A percentile compares a stretch with the other conserved stretches of the same genome.
These are phyloP conservation scores for Suillus lakei DNA, from an alignment of 768 basidiomycete genomes.

Conservation along the genomic window DNA sequence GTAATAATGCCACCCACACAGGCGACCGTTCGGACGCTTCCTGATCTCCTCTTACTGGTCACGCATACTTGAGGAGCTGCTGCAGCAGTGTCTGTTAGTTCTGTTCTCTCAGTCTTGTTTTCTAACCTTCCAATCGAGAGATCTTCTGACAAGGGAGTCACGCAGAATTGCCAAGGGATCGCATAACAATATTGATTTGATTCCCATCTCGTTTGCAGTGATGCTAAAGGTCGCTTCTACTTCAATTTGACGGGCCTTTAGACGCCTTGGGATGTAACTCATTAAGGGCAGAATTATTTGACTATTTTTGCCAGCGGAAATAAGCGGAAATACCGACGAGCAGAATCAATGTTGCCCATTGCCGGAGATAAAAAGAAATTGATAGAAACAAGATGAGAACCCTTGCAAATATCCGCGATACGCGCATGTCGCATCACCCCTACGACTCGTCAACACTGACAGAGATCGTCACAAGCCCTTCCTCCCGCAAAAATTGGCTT, in stretches of 20 bases:
- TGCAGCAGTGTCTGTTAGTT: too few relatives aligned
- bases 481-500: not conserved
- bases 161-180: not conserved
- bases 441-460: not conserved
- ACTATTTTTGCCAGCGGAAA: not conserved
- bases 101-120: not conserved
- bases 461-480: not conserved
- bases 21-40: not conserved
- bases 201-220: not conserved
- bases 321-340: not conserved
- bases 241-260: not conserved
- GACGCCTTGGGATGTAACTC: not conserved
- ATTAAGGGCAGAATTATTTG: not conserved
- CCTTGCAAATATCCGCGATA: not conserved
- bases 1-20: too few relatives aligned
- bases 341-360: not conserved
- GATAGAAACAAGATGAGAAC: not conserved
- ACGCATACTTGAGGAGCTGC: not conserved
- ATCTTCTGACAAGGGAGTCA: not conserved
- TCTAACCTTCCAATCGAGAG: not conserved
- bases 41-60: not conserved
- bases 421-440: not conserved
- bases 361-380: not conserved
- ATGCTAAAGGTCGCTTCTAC: not conserved
- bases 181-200: not conserved